Conservation (phyloP, 2,329 filamentous ascomycete species). For the Pseudocercospora musae region DNA sequence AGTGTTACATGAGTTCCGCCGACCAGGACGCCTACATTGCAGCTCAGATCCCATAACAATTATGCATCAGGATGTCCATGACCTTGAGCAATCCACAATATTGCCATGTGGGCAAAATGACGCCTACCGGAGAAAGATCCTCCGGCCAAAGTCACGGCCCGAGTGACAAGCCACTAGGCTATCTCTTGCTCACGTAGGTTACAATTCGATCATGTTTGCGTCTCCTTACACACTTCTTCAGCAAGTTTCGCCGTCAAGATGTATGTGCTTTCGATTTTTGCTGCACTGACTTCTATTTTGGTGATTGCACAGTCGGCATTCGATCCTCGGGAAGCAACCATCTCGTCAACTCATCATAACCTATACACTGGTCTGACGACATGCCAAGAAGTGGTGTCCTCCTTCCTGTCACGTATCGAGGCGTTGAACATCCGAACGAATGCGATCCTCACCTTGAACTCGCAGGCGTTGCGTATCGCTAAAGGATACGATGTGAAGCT, state of each 20-base stretch:
- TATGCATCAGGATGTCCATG: background rate
- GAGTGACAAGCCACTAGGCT: background rate
- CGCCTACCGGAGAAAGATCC: background rate
- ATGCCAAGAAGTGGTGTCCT: constrained; percentile 54
- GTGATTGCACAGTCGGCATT: constrained; percentile 31
- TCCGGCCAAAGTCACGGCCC: background rate
- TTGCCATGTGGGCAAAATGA: background rate
- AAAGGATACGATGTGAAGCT: constrained; percentile 50
- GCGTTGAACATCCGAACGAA: constrained; percentile 56
- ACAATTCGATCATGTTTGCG: background rate
- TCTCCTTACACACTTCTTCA: background rate
- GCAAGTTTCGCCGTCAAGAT: background rate
- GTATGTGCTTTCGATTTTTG: background rate
- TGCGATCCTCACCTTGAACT: constrained; percentile 55
- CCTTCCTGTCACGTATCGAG: constrained; percentile 58
- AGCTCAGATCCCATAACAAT: background rate
- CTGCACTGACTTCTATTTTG: background rate
- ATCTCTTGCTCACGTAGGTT: background rate
- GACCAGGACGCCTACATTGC: background rate
- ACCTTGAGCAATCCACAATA: background rate
- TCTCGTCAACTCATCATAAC: constrained; percentile 55
- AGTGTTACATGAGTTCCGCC: background rate
- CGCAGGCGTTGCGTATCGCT: constrained; percentile 48
- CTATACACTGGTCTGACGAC: constrained; percentile 53
- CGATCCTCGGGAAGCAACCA: constrained; percentile 57